Evolutionary conservation across 768 basidiomycete genomes (phyloP), one percentile per base, ranked within the genome.

Genomic region (Boletus bicolor): DNA sequence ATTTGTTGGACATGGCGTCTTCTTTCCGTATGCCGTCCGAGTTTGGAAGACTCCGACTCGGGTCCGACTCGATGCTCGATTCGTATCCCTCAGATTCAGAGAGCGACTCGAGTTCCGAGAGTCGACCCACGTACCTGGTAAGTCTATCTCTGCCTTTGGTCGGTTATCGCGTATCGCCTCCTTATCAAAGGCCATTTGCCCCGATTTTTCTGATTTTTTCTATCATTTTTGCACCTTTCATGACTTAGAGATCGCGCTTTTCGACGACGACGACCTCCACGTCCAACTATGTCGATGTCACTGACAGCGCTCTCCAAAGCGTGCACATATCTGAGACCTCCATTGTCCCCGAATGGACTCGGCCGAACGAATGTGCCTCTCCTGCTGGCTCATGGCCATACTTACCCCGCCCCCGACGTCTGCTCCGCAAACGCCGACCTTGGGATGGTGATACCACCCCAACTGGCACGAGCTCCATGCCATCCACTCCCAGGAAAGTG

Each of bases 221-320:
- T 15, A 24, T 41, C 32, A 4, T 44, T 60, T 15, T 43, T 28
- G 39, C 21, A 24, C 14, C 28, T 38, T 10, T 19, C 37, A 32
- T 26, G n/a, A 15, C 47, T 12, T 45, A 73, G 74, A 60, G 44
- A 42, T 74, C 73, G 9, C 73, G 69, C 17, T 75, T 75, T 52
- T 74, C 73, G 32, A 61, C 62, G 26, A 71, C 73, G 34, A 74
- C 73, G 6, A 68, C 65, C 0, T 68, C 74, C 5, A 73, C 73
- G 3, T 74, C 73, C 35, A 62, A 68, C 44, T 65, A 66, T 42
- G 54, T 73, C 17, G 64, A 69, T 7, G 56, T 62, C 12, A 11
- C 51, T 1, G 11, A 55, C 10, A 39, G 21, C 19, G 26, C 51
- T 4, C 21, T 44, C 9, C 66, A 53, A 10, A 56, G 42, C 44